These are phyloP conservation scores for Kockiozyma suomiensis DNA, from an alignment of 805 yeast species.

Conservation along the genomic window DNA sequence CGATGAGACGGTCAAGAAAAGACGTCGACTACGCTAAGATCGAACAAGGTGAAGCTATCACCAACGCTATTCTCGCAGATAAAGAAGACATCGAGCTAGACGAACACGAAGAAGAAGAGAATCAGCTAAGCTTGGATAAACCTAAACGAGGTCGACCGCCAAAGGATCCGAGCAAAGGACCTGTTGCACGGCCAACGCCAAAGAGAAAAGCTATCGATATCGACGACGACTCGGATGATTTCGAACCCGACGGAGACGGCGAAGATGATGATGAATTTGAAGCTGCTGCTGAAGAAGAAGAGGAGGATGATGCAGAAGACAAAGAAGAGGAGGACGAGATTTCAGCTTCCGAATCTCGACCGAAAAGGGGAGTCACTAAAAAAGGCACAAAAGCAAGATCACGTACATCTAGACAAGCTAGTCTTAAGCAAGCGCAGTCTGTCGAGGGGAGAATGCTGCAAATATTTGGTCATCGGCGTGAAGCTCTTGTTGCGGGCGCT, in stretches of 20 bases:
- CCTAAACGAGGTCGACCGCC: constrained; percentile 24
- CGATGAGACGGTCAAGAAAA: constrained; percentile 10
- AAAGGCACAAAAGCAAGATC: neutral
- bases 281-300: neutral
- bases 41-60: neutral
- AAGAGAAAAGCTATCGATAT: neutral
- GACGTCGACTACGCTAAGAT: constrained; percentile 4
- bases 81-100: neutral
- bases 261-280: constrained; percentile 1
- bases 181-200: neutral
- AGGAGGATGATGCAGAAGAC: neutral
- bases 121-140: neutral
- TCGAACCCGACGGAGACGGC: neutral
- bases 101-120: neutral
- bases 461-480: constrained; percentile 13
- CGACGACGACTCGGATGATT: constrained; percentile 8
- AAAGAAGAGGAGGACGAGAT: neutral
- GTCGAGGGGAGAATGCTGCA: constrained; percentile 11
- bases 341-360: neutral
- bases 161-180: constrained; percentile 17
- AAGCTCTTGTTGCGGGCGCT: constrained; percentile 1
- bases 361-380: neutral
- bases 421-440: neutral
- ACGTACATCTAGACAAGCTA: neutral
- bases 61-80: neutral